These are phyloP conservation scores for Dryas integrifolia DNA, from an alignment of 331 rosid species.

Conservation along the genomic window DNA sequence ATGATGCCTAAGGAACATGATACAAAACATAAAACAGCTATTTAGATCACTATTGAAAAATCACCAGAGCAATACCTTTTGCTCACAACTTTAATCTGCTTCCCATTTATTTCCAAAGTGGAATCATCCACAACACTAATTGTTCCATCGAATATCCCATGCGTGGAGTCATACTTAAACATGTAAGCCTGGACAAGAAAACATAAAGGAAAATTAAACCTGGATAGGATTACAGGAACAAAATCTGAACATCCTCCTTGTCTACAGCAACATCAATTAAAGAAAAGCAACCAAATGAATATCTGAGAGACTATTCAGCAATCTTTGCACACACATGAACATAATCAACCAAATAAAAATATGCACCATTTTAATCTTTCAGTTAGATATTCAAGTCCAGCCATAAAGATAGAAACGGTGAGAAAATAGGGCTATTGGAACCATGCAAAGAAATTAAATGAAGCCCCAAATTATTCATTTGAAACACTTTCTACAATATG, in stretches of 20 bases:
- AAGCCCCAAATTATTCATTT: not conserved
- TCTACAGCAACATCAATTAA: not conserved
- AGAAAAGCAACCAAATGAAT: not conserved
- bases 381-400: not conserved
- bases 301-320: not conserved
- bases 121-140: constrained; percentile 60
- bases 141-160: constrained; percentile 76
- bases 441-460: not conserved
- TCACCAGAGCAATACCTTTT: constrained; percentile 49
- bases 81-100: constrained; percentile 64
- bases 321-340: not conserved
- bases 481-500: not conserved
- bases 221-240: not conserved
- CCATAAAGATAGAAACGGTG: not conserved
- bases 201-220: constrained; percentile 12
- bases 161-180: constrained; percentile 94
- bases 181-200: constrained; percentile 71
- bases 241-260: not conserved
- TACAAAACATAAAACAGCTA: not conserved
- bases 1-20: not conserved
- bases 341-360: not conserved
- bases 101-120: constrained; percentile 86
- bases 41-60: constrained; percentile 5
- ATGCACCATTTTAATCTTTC: not conserved
- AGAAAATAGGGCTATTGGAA: not conserved